Evolutionary conservation across 2,329 filamentous ascomycete genomes (phyloP).

Genomic region (Pseudopyricularia cyperi): DNA sequence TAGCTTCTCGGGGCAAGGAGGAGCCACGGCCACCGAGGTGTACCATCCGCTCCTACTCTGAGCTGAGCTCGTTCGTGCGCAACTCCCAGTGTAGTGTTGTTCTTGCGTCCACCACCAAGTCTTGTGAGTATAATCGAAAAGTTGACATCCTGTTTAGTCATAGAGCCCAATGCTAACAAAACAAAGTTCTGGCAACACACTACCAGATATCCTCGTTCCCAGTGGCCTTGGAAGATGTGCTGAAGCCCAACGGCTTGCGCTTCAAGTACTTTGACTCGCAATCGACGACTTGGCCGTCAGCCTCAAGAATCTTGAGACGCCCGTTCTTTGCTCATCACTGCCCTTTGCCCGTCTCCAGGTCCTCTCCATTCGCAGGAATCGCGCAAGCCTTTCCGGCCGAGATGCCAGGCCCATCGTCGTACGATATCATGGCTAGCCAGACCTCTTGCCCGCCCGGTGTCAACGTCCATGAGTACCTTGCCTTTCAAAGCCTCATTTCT

Average conservation of each 20-base stretch:
- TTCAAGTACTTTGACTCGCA: slow-evolving; percentile 32
- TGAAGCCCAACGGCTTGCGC: slow-evolving; percentile 29
- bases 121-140: neutral
- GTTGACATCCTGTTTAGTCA: no score
- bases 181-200: slow-evolving; percentile 24
- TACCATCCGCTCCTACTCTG: neutral
- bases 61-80: neutral
- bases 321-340: slow-evolving; percentile 33
- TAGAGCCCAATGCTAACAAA: no score
- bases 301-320: slow-evolving; percentile 7
- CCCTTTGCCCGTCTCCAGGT: slow-evolving; percentile 18
- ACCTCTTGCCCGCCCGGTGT: slow-evolving; percentile 30
- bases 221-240: slow-evolving; percentile 24
- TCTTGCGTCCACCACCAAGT: slow-evolving; percentile 4
- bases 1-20: slow-evolving; percentile 11
- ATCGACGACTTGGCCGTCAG: slow-evolving; percentile 23
- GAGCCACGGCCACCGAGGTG: neutral
- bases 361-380: slow-evolving; percentile 19
- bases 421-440: slow-evolving; percentile 37
- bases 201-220: slow-evolving; percentile 28
- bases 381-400: slow-evolving; percentile 15
- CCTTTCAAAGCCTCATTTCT: slow-evolving; percentile 33
- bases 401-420: slow-evolving; percentile 33
- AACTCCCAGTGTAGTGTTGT: neutral
- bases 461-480: slow-evolving; percentile 36